Conservation (phyloP, 2,329 filamentous ascomycete genomes). For the Periconia digitata region DNA sequence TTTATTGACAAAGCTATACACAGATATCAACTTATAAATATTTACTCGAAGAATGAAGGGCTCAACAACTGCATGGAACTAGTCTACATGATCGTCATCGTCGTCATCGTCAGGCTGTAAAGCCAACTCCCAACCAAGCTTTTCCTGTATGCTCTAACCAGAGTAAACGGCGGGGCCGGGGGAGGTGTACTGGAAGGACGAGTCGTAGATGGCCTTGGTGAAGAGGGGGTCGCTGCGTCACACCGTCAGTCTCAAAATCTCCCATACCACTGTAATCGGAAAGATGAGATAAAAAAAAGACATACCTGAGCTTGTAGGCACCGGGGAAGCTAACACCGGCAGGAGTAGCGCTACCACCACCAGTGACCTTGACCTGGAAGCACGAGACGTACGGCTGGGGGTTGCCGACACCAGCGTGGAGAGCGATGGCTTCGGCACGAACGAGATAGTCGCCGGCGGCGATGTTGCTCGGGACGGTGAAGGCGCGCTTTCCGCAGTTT, state of each 20-base stretch:
- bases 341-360: constrained; percentile 36
- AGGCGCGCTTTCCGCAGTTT: constrained; percentile 41
- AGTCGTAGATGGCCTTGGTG: constrained; percentile 36
- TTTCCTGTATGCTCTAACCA: constrained; percentile 21
- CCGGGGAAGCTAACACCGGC: constrained; percentile 38
- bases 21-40: not conserved
- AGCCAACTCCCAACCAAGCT: not conserved
- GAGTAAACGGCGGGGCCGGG: constrained; percentile 37
- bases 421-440: constrained; percentile 36
- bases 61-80: not conserved
- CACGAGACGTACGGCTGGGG: constrained; percentile 40
- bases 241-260: not conserved
- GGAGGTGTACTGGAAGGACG: constrained; percentile 37
- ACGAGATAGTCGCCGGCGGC: constrained; percentile 38
- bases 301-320: constrained; percentile 32
- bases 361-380: constrained; percentile 43
- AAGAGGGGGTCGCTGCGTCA: constrained; percentile 32
- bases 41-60: not conserved
- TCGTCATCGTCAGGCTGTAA: not conserved
- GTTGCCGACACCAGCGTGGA: constrained; percentile 34
- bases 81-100: not conserved
- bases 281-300: too few relatives aligned
- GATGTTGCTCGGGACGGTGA: constrained; percentile 38
- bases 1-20: too few relatives aligned
- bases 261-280: too few relatives aligned